A percentile compares a stretch with the other conserved stretches of the same genome.
Conservation (phyloP, 1,284 basidiomycete species). For the Ceratobasidium sp. region DNA sequence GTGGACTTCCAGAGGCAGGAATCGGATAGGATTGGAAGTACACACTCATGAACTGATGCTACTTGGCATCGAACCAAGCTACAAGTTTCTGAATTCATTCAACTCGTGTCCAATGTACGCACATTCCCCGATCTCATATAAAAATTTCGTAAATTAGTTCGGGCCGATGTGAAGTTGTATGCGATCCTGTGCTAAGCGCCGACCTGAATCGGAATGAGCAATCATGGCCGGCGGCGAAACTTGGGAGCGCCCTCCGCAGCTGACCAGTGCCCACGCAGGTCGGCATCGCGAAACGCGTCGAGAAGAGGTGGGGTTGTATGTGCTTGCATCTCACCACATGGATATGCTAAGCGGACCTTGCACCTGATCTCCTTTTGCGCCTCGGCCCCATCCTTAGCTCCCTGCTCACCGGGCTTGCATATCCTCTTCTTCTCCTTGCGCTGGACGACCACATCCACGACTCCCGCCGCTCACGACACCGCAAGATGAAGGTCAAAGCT, state of each 20-base stretch:
- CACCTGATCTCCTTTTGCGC: slow-evolving; percentile 28
- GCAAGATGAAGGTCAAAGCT: background rate
- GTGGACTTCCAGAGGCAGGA: too few species aligned
- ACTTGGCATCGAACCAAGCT: background rate
- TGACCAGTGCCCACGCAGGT: slow-evolving; percentile 5
- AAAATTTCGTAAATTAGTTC: background rate
- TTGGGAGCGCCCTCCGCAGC: slow-evolving; percentile 42
- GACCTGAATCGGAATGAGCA: slow-evolving; percentile 25
- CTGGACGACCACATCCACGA: slow-evolving; percentile 35
- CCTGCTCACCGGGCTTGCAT: background rate
- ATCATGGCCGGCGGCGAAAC: slow-evolving; percentile 30
- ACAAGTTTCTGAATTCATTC: background rate
- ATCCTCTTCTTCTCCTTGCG: slow-evolving; percentile 30
- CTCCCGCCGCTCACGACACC: slow-evolving; percentile 21
- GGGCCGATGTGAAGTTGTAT: background rate
- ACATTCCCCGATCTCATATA: too few species aligned
- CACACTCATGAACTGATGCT: background rate
- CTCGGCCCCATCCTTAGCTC: slow-evolving; percentile 20
- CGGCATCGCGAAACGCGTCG: slow-evolving; percentile 4
- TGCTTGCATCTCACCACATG: slow-evolving; percentile 16
- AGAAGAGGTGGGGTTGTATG: slow-evolving; percentile 24
- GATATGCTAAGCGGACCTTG: slow-evolving; percentile 30
- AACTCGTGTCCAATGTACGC: background rate
- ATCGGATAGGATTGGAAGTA: background rate
- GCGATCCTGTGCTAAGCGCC: slow-evolving; percentile 40